Evolutionary conservation across 2,329 filamentous ascomycete species (phyloP).

Genomic region (Chaetomium globosum): DNA sequence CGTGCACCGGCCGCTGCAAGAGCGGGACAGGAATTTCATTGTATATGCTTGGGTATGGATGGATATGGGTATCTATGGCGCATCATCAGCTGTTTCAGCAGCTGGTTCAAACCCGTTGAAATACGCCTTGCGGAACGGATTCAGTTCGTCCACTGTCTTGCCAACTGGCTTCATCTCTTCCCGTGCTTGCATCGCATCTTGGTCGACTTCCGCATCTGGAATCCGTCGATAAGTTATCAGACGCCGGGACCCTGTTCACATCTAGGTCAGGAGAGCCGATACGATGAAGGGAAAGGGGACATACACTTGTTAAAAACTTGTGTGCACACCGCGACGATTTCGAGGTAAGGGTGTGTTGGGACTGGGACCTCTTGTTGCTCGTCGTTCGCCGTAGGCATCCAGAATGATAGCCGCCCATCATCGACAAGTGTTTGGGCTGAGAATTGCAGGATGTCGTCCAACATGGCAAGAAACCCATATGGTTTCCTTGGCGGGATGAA

Average conservation of each 20-base stretch:
- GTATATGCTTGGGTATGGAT: constrained; percentile 1
- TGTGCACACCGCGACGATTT: constrained; percentile 73
- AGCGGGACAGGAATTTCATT: background rate
- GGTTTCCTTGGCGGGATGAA: constrained; percentile 88
- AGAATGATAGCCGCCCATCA: constrained; percentile 81
- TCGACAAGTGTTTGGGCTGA: constrained; percentile 75
- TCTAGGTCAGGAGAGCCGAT: constrained; percentile 26
- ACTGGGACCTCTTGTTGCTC: constrained; percentile 74
- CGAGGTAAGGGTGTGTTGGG: constrained; percentile 74
- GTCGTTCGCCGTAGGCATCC: constrained; percentile 92
- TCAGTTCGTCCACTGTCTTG: constrained; percentile 60
- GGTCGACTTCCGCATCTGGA: constrained; percentile 59
- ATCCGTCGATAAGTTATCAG: constrained; percentile 83
- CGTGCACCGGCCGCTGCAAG: background rate
- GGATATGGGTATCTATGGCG: constrained; percentile 29
- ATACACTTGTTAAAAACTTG: constrained; percentile 88
- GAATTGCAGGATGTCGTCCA: constrained; percentile 87
- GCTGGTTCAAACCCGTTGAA: constrained; percentile 56
- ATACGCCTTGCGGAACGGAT: constrained; percentile 62
- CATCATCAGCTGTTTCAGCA: constrained; percentile 19
- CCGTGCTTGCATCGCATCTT: constrained; percentile 44
- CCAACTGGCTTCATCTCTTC: constrained; percentile 44
- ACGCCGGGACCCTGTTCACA: constrained; percentile 72
- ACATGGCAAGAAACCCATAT: constrained; percentile 88
- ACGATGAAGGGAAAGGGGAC: background rate